These are phyloP conservation scores for Geotrichum macrosporum DNA, from an alignment of 1,139 yeast genomes.

Conservation along the genomic window DNA sequence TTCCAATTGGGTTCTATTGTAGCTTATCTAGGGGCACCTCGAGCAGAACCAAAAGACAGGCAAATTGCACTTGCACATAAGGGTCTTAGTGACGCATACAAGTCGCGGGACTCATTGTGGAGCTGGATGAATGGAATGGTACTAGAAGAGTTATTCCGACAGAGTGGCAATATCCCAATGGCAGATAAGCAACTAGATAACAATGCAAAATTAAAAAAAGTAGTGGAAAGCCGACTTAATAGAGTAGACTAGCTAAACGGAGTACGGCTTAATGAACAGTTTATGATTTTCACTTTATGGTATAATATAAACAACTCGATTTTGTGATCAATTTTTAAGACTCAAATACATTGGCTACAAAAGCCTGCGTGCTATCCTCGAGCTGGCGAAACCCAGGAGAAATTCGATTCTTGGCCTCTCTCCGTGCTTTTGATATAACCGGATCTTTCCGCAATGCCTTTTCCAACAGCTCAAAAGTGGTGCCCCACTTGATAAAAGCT, in stretches of 20 bases:
- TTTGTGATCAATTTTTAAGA: not conserved
- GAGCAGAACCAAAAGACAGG: conserved; percentile 9
- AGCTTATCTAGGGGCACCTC: conserved; percentile 15
- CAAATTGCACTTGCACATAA: conserved; percentile 11
- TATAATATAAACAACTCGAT: not conserved
- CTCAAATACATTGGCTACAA: conserved; percentile 15
- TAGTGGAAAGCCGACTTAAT: conserved; percentile 16
- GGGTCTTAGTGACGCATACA: conserved; percentile 19
- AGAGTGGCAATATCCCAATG: conserved; percentile 10
- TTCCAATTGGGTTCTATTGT: conserved; percentile 20
- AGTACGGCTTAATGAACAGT: conserved; percentile 1
- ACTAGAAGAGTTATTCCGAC: conserved; percentile 14
- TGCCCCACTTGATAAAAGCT: conserved; percentile 18
- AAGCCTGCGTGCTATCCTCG: conserved; percentile 8
- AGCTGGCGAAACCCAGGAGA: conserved; percentile 12
- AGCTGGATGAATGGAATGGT: conserved; percentile 21
- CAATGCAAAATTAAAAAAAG: conserved; percentile 71
- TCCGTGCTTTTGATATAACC: conserved; percentile 15
- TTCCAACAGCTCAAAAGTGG: not conserved
- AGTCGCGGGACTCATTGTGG: conserved; percentile 18
- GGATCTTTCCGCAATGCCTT: conserved; percentile 1
- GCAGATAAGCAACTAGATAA: conserved; percentile 43
- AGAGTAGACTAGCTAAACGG: conserved; percentile 23
- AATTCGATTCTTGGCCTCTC: conserved; percentile 17
- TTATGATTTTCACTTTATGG: not conserved